Conservation (phyloP, 164 flowering plant species). For the Vitis amurensis region DNA sequence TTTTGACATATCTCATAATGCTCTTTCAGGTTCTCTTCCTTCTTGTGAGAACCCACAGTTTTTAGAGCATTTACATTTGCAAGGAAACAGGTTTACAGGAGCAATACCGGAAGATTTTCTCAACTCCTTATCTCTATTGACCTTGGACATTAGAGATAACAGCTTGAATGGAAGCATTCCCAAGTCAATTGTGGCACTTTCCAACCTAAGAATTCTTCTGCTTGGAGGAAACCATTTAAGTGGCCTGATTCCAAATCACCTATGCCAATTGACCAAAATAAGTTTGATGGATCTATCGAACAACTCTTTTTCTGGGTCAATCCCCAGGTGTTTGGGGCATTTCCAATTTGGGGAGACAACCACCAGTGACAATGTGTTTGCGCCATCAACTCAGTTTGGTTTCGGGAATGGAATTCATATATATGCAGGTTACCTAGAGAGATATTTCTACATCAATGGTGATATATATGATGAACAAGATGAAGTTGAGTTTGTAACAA, state of each 20-base stretch:
- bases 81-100: background rate
- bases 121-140: background rate
- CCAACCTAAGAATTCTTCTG: slow-evolving; percentile 2
- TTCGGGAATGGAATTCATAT: background rate
- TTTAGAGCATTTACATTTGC: slow-evolving; percentile 1
- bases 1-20: background rate
- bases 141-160: slow-evolving; percentile 1
- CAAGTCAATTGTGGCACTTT: background rate
- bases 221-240: slow-evolving; percentile 1
- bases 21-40: slow-evolving; percentile 1
- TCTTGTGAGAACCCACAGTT: background rate
- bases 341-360: background rate
- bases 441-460: background rate
- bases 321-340: slow-evolving; percentile 2
- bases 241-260: background rate
- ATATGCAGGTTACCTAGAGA: too few relatives aligned
- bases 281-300: slow-evolving; percentile 8
- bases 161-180: slow-evolving; percentile 5
- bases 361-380: background rate
- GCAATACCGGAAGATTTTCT: background rate
- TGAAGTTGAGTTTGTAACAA: slow-evolving; percentile 3
- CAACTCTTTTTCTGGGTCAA: background rate
- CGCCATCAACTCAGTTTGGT: too few relatives aligned
- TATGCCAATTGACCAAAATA: background rate
- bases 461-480: background rate